Conservation (phyloP, 1,284 basidiomycete genomes). For the Taiwanofungus camphoratus region DNA sequence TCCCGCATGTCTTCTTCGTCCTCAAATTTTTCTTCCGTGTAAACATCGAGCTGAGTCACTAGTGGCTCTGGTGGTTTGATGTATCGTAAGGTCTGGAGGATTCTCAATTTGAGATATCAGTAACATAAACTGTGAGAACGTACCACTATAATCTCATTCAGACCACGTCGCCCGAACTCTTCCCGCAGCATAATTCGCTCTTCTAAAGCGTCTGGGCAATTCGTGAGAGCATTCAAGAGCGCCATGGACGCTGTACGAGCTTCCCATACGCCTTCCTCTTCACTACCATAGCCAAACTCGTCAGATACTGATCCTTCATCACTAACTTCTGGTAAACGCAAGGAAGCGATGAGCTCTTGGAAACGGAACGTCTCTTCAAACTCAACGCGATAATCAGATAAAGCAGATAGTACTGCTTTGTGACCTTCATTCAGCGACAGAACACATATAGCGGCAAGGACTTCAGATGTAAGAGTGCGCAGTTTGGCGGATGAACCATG, state of each 20-base stretch:
- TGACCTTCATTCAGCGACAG: constrained; percentile 71
- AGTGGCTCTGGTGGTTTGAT: constrained; percentile 71
- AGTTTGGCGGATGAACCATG: constrained; percentile 66
- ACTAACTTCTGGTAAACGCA: constrained; percentile 48
- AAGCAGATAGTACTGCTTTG: constrained; percentile 65
- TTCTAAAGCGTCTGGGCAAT: constrained; percentile 72
- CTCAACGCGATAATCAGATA: constrained; percentile 75
- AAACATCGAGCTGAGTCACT: constrained; percentile 72
- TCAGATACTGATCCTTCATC: constrained; percentile 31
- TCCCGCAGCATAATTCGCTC: constrained; percentile 75
- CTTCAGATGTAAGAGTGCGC: constrained; percentile 67
- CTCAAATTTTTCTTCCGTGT: constrained; percentile 84
- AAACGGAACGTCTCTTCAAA: constrained; percentile 78
- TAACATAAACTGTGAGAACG: constrained; percentile 25
- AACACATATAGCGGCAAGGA: constrained; percentile 80
- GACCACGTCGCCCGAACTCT: constrained; percentile 73
- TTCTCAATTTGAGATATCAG: constrained; percentile 1
- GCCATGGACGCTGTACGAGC: constrained; percentile 73
- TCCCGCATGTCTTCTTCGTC: constrained; percentile 83
- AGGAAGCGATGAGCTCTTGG: constrained; percentile 63
- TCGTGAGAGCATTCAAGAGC: constrained; percentile 76
- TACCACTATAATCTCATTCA: constrained; percentile 82
- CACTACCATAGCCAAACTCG: constrained; percentile 35
- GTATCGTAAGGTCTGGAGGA: constrained; percentile 61
- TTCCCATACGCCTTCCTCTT: constrained; percentile 76